A percentile compares a stretch with the other conserved stretches of the same genome.
Evolutionary conservation across 345 rosid genomes (phyloP).

Genomic region (Aegle marmelos): DNA sequence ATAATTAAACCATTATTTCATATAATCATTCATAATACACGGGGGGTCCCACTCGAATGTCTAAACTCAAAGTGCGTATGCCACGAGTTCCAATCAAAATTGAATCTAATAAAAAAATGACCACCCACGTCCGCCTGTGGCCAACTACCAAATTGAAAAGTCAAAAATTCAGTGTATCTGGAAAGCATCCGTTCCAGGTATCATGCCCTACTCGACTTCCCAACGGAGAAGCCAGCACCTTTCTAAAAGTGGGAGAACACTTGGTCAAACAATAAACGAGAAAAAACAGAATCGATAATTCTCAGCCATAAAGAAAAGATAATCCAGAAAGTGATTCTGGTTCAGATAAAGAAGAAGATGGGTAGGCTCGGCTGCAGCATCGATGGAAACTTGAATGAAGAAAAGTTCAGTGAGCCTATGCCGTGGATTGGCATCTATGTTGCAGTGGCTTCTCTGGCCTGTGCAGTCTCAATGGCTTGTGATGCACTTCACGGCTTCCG

Average conservation of each 20-base stretch:
- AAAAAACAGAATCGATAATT: background rate
- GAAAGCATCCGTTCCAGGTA: background rate
- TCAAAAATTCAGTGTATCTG: background rate
- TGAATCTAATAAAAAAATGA: background rate
- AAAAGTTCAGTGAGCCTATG: conserved; percentile 61
- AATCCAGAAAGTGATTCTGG: background rate
- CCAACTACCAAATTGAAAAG: too few relatives aligned
- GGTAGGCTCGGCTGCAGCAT: conserved; percentile 57
- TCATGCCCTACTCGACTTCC: background rate
- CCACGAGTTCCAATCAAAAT: background rate
- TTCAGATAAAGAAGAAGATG: conserved; percentile 22
- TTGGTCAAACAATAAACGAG: background rate
- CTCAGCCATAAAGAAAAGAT: conserved; percentile 1
- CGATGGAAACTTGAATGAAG: conserved; percentile 58
- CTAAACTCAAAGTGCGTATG: background rate
- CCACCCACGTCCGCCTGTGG: too few relatives aligned
- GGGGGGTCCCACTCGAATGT: background rate
- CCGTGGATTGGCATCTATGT: conserved; percentile 88
- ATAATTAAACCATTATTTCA: too few relatives aligned
- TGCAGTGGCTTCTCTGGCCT: conserved; percentile 65
- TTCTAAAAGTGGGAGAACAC: background rate
- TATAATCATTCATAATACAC: too few relatives aligned
- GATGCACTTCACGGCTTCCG: conserved; percentile 63
- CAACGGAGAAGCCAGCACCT: background rate
- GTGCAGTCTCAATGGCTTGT: conserved; percentile 68